These are phyloP conservation scores for Dispira parvispora DNA, from an alignment of 192 early-diverging fungal genomes.

Conservation along the genomic window DNA sequence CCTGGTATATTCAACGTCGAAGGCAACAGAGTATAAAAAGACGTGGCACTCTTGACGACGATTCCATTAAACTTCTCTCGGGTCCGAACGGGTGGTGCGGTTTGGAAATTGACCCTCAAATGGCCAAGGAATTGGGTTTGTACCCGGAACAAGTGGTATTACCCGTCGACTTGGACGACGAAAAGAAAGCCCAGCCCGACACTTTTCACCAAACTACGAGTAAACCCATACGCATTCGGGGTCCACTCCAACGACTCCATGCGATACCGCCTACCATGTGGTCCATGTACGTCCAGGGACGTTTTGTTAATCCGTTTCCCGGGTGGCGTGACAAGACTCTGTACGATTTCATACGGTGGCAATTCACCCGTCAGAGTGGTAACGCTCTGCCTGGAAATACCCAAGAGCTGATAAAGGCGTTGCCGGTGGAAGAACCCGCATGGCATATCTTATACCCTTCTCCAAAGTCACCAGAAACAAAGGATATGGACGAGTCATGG, in stretches of 20 bases:
- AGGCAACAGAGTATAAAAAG: background rate
- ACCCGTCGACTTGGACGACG: background rate
- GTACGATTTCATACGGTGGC: slow-evolving; percentile 27
- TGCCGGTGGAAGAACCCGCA: slow-evolving; percentile 13
- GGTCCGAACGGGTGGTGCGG: background rate
- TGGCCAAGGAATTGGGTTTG: background rate
- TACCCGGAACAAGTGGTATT: background rate
- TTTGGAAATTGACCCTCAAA: background rate
- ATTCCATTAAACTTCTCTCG: too few relatives aligned
- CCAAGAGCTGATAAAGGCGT: slow-evolving; percentile 12
- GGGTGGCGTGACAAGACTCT: slow-evolving; percentile 30
- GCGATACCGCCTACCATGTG: background rate
- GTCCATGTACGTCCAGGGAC: slow-evolving; percentile 24
- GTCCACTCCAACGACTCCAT: background rate
- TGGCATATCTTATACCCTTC: background rate
- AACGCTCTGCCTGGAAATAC: slow-evolving; percentile 22
- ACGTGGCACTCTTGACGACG: background rate
- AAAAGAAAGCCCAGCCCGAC: too few relatives aligned
- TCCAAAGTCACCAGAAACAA: background rate
- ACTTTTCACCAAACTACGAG: too few relatives aligned
- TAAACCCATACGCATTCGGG: background rate
- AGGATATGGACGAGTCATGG: too few relatives aligned
- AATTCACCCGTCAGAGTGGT: slow-evolving; percentile 18
- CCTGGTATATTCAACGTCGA: background rate
- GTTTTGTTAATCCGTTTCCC: slow-evolving; percentile 28